Conservation (phyloP, 192 early-diverging fungal genomes). For the Coemansia sp. region DNA sequence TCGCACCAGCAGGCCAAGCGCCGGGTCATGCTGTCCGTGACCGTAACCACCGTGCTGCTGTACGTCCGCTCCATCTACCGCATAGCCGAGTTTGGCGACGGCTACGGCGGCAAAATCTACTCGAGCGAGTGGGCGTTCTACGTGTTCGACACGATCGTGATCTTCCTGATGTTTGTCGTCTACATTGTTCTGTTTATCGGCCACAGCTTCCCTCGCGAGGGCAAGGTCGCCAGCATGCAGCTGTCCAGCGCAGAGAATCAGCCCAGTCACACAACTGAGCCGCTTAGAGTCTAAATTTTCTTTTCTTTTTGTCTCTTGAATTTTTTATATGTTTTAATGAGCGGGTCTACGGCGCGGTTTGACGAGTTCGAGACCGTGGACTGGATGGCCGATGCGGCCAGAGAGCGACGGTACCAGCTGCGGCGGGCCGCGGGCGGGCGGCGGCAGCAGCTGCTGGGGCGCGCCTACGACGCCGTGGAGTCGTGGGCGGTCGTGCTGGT, state of each 20-base stretch:
- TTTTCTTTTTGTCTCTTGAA: too few relatives aligned
- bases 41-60: conserved; percentile 33
- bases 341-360: conserved; percentile 35
- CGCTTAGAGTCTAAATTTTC: too few relatives aligned
- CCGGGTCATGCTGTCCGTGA: conserved; percentile 26
- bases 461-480: conserved; percentile 70
- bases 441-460: conserved; percentile 9
- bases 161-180: conserved; percentile 40
- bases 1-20: conserved; percentile 20
- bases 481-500: conserved; percentile 82
- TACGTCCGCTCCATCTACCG: conserved; percentile 52
- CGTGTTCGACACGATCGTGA: conserved; percentile 51
- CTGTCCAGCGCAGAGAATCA: too few relatives aligned
- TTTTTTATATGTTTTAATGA: not conserved
- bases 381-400: conserved; percentile 60
- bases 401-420: conserved; percentile 48
- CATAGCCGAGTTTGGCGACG: conserved; percentile 50
- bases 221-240: not conserved
- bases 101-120: conserved; percentile 42
- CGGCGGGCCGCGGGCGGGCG: too few relatives aligned
- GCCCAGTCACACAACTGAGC: too few relatives aligned
- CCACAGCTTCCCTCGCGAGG: conserved; percentile 10
- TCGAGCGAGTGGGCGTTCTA: conserved; percentile 53
- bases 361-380: conserved; percentile 66
- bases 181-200: conserved; percentile 43